phyloP scores from a whole-genome alignment of 2,329 filamentous ascomycete species.

The Fusarium liriodendri region DNA sequence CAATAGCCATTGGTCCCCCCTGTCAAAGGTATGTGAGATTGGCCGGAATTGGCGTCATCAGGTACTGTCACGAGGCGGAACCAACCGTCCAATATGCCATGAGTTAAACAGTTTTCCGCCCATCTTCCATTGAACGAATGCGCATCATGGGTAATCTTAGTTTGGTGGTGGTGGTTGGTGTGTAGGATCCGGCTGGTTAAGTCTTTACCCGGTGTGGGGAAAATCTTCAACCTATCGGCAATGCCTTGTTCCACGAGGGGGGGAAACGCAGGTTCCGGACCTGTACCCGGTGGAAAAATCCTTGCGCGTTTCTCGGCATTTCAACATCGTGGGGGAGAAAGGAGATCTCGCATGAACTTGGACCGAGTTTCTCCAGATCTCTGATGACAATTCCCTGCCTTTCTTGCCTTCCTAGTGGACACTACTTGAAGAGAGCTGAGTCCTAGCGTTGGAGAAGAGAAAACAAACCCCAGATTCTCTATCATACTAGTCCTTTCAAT shows the following conservation, averaged over 20 bases:
- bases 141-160: not conserved
- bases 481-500: not conserved
- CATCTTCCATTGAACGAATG: not conserved
- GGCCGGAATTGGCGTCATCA: slow-evolving; percentile 5
- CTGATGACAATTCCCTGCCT: slow-evolving; percentile 1
- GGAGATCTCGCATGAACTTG: slow-evolving; percentile 2
- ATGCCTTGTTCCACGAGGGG: slow-evolving; percentile 2
- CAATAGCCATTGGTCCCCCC: slow-evolving; percentile 13
- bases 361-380: slow-evolving; percentile 8
- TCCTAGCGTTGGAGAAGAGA: not conserved
- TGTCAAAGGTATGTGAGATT: not conserved
- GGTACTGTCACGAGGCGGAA: slow-evolving; percentile 16
- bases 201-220: slow-evolving; percentile 25
- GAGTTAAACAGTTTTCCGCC: slow-evolving; percentile 5
- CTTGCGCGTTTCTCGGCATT: slow-evolving; percentile 11
- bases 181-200: slow-evolving; percentile 28
- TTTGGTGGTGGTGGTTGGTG: not conserved
- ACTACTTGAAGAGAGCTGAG: slow-evolving; percentile 25
- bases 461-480: not conserved
- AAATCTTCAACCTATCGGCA: slow-evolving; percentile 5
- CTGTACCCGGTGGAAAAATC: slow-evolving; percentile 33
- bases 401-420: slow-evolving; percentile 18
- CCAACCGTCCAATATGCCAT: slow-evolving; percentile 12
- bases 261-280: not conserved
- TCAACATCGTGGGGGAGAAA: not conserved